These are phyloP conservation scores for Dictyostelium firmibasis DNA, from an alignment of 78 protist species.

Conservation along the genomic window DNA sequence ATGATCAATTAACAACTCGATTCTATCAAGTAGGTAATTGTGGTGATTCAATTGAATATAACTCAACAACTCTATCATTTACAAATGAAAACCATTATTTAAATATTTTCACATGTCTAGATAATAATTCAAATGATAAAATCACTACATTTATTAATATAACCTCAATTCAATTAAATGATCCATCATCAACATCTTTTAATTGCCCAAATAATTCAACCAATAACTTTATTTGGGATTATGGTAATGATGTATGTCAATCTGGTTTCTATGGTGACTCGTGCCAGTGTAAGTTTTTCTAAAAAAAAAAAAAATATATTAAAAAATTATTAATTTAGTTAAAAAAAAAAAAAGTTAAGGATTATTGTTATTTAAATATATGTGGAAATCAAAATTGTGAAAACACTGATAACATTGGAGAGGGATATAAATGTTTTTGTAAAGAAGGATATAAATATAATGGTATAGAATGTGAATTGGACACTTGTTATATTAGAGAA, in stretches of 20 bases:
- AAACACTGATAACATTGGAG: background rate
- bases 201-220: background rate
- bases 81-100: background rate
- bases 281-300: background rate
- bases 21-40: background rate
- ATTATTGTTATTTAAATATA: background rate
- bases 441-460: background rate
- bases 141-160: background rate
- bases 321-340: too few species aligned
- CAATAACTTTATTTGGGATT: background rate
- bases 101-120: background rate
- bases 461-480: background rate
- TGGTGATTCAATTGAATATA: background rate
- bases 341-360: background rate
- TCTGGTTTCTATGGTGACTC: background rate
- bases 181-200: background rate
- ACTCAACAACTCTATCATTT: background rate
- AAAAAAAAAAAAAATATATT: too few species aligned
- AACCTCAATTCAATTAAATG: background rate
- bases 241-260: background rate
- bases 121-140: background rate
- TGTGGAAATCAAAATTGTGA: background rate
- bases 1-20: background rate
- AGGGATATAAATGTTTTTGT: background rate
- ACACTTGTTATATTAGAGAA: background rate